phyloP scores from a whole-genome alignment of 768 basidiomycete species.

The Pleurotus giganteus region DNA sequence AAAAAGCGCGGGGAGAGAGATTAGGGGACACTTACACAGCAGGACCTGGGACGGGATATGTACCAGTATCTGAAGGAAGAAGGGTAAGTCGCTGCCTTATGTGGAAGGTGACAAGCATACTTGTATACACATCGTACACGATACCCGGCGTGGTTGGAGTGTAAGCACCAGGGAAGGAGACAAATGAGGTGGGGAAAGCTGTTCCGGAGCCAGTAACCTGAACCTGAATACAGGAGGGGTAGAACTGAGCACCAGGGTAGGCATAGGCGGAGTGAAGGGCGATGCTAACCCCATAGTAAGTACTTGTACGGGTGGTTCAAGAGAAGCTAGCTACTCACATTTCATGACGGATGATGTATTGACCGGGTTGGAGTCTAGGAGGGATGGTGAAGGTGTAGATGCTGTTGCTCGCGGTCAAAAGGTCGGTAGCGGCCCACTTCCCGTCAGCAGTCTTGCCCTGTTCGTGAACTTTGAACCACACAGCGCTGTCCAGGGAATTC shows the following conservation, averaged over 20 bases:
- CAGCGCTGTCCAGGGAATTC: constrained; percentile 26
- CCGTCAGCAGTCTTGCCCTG: constrained; percentile 42
- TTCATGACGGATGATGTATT: constrained; percentile 50
- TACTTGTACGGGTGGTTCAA: background rate
- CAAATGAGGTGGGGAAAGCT: constrained; percentile 40
- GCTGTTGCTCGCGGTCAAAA: constrained; percentile 35
- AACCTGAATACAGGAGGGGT: constrained; percentile 46
- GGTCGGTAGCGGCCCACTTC: constrained; percentile 42
- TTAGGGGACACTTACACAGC: constrained; percentile 2
- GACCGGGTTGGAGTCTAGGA: constrained; percentile 40
- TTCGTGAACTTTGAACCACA: constrained; percentile 53
- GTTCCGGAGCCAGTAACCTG: constrained; percentile 45
- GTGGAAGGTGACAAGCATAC: background rate
- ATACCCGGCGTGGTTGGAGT: constrained; percentile 13
- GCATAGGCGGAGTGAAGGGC: constrained; percentile 36
- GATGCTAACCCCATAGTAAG: constrained; percentile 27
- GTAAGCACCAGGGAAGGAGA: constrained; percentile 50
- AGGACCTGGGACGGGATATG: constrained; percentile 9
- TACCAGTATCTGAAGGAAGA: background rate
- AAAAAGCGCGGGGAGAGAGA: background rate
- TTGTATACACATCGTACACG: constrained; percentile 5
- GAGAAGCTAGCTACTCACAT: constrained; percentile 26
- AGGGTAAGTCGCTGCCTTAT: background rate
- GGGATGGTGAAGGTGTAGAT: constrained; percentile 48
- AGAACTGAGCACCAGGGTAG: constrained; percentile 43